phyloP scores from a whole-genome alignment of 2,329 filamentous ascomycete genomes.

The Xylaria multiplex region DNA sequence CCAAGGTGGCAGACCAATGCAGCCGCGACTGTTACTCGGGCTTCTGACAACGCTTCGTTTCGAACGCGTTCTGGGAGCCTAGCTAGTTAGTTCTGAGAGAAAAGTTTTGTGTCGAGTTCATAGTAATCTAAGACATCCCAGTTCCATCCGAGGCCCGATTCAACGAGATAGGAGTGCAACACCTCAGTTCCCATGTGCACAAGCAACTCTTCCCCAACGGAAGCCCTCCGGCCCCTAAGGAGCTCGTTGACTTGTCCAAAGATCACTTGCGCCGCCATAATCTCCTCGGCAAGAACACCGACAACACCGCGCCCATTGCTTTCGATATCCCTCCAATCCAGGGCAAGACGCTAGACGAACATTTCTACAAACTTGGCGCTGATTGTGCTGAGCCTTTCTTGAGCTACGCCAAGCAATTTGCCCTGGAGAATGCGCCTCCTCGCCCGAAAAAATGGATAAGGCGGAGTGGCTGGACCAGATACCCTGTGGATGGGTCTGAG shows the following conservation, averaged over 20 bases:
- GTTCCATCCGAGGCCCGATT: conserved; percentile 72
- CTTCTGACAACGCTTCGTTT: conserved; percentile 32
- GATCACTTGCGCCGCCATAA: conserved; percentile 88
- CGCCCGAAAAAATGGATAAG: conserved; percentile 77
- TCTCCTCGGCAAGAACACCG: conserved; percentile 88
- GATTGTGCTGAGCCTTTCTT: conserved; percentile 90
- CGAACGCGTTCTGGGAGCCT: conserved; percentile 47
- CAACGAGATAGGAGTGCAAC: conserved; percentile 95
- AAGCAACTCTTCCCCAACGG: conserved; percentile 79
- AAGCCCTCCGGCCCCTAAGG: conserved; percentile 66
- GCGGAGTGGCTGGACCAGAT: conserved; percentile 94
- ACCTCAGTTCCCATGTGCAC: conserved; percentile 85
- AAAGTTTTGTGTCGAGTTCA: conserved; percentile 6
- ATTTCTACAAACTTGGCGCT: conserved; percentile 88
- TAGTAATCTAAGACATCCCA: conserved; percentile 43
- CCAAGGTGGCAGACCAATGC: conserved; percentile 56
- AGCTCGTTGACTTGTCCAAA: conserved; percentile 81
- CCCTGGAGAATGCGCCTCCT: conserved; percentile 66
- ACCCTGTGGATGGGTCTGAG: conserved; percentile 73
- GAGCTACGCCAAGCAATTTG: conserved; percentile 77
- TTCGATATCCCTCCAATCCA: conserved; percentile 86
- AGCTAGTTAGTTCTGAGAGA: conserved; percentile 52
- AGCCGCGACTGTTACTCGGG: conserved; percentile 43
- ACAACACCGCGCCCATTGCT: conserved; percentile 77
- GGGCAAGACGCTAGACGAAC: conserved; percentile 86